Conservation (phyloP, 306 rosid genomes). For the Begonia fuchsioides region DNA sequence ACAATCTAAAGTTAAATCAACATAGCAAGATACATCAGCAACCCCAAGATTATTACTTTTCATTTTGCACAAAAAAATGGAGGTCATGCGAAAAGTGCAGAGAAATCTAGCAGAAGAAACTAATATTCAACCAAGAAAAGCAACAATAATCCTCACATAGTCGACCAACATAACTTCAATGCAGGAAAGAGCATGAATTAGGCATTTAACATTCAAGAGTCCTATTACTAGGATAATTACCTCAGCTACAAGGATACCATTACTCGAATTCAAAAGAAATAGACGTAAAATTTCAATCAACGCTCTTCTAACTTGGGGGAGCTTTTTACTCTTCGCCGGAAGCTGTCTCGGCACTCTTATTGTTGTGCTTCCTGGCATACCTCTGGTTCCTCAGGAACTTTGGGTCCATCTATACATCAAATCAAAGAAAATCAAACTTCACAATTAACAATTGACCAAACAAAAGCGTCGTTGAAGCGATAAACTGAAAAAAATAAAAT, state of each 20-base stretch:
- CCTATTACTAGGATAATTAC: no score
- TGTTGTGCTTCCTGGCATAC: conserved; percentile 98
- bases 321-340: conserved; percentile 50
- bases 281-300: conserved; percentile 1
- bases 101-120: no score
- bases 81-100: no score
- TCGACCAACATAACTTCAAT: no score
- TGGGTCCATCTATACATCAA: conserved; percentile 66
- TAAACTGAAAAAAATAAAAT: neutral
- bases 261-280: neutral
- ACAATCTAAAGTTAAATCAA: no score
- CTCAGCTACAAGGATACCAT: neutral
- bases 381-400: conserved; percentile 98
- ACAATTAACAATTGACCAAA: neutral
- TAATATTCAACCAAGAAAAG: no score
- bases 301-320: neutral
- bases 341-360: conserved; percentile 32
- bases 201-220: no score
- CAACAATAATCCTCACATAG: no score
- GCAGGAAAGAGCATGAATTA: no score
- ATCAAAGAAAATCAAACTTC: neutral
- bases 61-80: no score
- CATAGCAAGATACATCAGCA: no score
- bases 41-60: no score
- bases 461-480: neutral